These are phyloP conservation scores for Phanerodontia chrysosporium DNA, from an alignment of 768 basidiomycete genomes.

Conservation along the genomic window DNA sequence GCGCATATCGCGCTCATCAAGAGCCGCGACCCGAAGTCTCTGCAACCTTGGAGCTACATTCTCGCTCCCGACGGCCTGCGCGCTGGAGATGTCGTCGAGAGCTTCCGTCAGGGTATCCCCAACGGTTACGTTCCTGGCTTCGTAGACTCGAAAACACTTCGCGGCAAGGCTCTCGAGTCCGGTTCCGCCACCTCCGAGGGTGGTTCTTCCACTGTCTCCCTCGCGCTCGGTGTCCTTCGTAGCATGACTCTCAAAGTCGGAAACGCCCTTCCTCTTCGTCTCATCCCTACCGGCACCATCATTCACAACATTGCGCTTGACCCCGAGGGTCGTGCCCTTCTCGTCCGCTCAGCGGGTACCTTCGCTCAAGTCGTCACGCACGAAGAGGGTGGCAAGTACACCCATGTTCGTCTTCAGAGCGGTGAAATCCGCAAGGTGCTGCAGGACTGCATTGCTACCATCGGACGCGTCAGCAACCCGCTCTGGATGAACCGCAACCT, in stretches of 20 bases:
- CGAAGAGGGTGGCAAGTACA: slow-evolving; percentile 66
- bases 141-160: slow-evolving; percentile 23
- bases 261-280: slow-evolving; percentile 86
- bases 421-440: slow-evolving; percentile 90
- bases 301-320: slow-evolving; percentile 83
- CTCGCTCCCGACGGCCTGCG: slow-evolving; percentile 86
- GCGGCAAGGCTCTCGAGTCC: slow-evolving; percentile 21
- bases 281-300: slow-evolving; percentile 89
- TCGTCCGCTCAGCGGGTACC: slow-evolving; percentile 88
- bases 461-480: slow-evolving; percentile 89
- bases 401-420: slow-evolving; percentile 81
- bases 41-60: slow-evolving; percentile 82
- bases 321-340: slow-evolving; percentile 70
- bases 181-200: slow-evolving; percentile 14
- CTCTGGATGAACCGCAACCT: slow-evolving; percentile 80
- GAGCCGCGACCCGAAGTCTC: slow-evolving; percentile 50
- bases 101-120: slow-evolving; percentile 81
- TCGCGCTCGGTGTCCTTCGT: slow-evolving; percentile 83
- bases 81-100: slow-evolving; percentile 84
- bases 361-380: slow-evolving; percentile 80
- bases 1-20: slow-evolving; percentile 91
- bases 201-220: slow-evolving; percentile 45
- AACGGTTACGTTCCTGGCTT: slow-evolving; percentile 59
- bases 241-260: slow-evolving; percentile 82
- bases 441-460: slow-evolving; percentile 78